Conservation (phyloP, 106 monocot genomes). For the Dendrobium nobile region DNA sequence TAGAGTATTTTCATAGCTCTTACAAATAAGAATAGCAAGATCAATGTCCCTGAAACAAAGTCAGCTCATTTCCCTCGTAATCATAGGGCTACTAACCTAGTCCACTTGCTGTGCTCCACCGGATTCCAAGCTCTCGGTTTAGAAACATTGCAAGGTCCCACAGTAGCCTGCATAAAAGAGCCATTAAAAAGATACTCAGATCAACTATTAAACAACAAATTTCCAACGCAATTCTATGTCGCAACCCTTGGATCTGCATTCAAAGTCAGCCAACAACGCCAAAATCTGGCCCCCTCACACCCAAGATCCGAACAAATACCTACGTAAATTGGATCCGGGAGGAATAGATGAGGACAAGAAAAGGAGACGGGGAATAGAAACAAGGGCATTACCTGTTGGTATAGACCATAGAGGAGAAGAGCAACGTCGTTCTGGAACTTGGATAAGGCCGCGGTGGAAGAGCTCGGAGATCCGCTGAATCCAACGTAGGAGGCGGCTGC, state of each 20-base stretch:
- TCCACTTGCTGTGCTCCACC: slow-evolving; percentile 90
- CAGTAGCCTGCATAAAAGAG: slow-evolving; percentile 62
- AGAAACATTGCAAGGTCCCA: slow-evolving; percentile 62
- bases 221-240: neutral
- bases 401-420: slow-evolving; percentile 41
- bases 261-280: neutral
- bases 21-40: neutral
- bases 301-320: slow-evolving; percentile 2
- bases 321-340: neutral
- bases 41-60: neutral
- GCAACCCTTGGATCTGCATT: slow-evolving; percentile 4
- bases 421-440: slow-evolving; percentile 44
- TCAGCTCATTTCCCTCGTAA: neutral
- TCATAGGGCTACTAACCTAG: slow-evolving; percentile 42
- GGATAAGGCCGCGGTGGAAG: slow-evolving; percentile 14
- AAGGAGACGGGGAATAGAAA: neutral
- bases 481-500: slow-evolving; percentile 58
- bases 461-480: slow-evolving; percentile 11
- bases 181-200: neutral
- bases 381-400: slow-evolving; percentile 30
- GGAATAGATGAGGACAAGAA: slow-evolving; percentile 4
- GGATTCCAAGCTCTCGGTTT: slow-evolving; percentile 85
- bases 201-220: slow-evolving; percentile 2
- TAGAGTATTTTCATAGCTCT: neutral
- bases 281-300: neutral